Conservation (phyloP, 129 eudicot genomes). For the Cynara cardunculus region DNA sequence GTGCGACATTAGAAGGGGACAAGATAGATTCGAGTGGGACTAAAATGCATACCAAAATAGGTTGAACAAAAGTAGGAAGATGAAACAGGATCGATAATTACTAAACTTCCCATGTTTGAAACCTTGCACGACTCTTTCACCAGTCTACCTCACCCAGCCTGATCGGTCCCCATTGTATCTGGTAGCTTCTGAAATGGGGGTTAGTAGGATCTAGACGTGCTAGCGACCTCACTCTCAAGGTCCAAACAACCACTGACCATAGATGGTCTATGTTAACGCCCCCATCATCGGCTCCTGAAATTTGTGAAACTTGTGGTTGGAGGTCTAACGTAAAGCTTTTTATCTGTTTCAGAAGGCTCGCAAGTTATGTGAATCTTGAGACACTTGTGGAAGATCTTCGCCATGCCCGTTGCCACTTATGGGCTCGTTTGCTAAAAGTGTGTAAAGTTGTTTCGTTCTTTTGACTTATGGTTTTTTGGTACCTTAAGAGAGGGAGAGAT, state of each 20-base stretch:
- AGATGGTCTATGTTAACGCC: no score
- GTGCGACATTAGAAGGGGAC: no score
- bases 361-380: slow-evolving; percentile 29
- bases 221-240: no score
- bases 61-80: not conserved
- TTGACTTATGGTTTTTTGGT: slow-evolving; percentile 9
- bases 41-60: no score
- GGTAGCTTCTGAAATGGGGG: no score
- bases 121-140: no score
- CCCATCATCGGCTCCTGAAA: not conserved
- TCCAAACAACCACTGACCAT: no score
- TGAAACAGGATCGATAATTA: not conserved
- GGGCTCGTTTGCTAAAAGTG: slow-evolving; percentile 16
- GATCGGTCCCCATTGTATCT: no score
- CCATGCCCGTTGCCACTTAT: slow-evolving; percentile 4
- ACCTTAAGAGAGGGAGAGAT: slow-evolving; percentile 14
- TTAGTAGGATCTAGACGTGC: no score
- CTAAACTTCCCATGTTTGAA: not conserved
- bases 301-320: not conserved
- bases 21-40: no score
- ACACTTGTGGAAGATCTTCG: slow-evolving; percentile 18
- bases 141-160: no score
- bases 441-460: slow-evolving; percentile 16
- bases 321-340: not conserved
- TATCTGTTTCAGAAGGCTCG: slow-evolving; percentile 26